Conservation (phyloP, 176 grass and related monocot species). For the Oryza officinalis region DNA sequence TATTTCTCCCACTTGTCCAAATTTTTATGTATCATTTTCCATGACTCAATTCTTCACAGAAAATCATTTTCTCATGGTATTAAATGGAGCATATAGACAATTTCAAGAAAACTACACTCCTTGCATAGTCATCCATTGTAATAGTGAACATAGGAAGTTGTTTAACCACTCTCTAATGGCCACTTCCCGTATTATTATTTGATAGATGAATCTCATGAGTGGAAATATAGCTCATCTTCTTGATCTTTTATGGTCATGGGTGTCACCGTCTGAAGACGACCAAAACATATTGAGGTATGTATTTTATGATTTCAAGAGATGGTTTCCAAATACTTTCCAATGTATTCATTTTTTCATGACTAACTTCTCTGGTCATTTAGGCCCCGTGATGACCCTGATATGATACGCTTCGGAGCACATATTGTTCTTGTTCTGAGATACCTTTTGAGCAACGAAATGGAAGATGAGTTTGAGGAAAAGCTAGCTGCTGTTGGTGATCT, state of each 20-base stretch:
- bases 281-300: constrained; percentile 58
- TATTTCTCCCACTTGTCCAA: background rate
- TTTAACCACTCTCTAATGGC: background rate
- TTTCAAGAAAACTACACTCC: background rate
- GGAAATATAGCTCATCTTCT: constrained; percentile 78
- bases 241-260: constrained; percentile 93
- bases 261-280: constrained; percentile 74
- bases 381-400: constrained; percentile 72
- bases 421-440: constrained; percentile 89
- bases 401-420: constrained; percentile 91
- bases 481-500: constrained; percentile 79
- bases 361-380: constrained; percentile 46
- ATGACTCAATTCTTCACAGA: background rate
- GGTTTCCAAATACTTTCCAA: background rate
- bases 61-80: background rate
- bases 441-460: constrained; percentile 73
- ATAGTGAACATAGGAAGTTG: background rate
- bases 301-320: constrained; percentile 20
- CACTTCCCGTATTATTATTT: constrained; percentile 26
- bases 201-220: constrained; percentile 92
- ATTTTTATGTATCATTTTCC: constrained; percentile 8
- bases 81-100: constrained; percentile 15
- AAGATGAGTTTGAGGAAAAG: constrained; percentile 79
- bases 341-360: constrained; percentile 14
- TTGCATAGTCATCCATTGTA: background rate